These are phyloP conservation scores for Prunus mongolica DNA, from an alignment of 306 rosid species.

Conservation along the genomic window DNA sequence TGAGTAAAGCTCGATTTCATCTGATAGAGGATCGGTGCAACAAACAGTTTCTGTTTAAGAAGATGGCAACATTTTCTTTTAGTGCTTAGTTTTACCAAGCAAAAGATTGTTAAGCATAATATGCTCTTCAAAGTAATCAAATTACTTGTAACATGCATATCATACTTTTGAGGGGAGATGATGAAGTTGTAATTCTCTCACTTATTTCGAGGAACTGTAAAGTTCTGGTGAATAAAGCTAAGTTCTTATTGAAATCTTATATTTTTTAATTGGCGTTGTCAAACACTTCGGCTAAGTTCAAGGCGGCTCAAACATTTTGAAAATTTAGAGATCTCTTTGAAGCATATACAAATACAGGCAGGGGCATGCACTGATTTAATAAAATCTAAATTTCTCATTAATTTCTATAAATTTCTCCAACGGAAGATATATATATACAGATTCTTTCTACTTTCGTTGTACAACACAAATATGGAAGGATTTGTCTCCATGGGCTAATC, in stretches of 20 bases:
- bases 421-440: conserved; percentile 42
- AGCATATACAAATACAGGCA: neutral
- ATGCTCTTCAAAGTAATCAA: neutral
- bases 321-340: neutral
- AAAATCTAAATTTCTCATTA: conserved; percentile 8
- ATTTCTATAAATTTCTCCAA: conserved; percentile 9
- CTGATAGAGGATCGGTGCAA: neutral
- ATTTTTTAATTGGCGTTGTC: too few relatives aligned
- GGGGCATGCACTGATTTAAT: neutral
- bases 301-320: neutral
- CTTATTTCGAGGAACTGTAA: neutral
- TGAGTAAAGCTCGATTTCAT: neutral
- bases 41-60: neutral
- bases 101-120: neutral
- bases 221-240: neutral
- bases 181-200: neutral
- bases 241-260: neutral
- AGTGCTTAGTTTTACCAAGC: neutral
- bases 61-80: neutral
- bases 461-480: conserved; percentile 11
- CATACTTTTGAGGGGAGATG: neutral
- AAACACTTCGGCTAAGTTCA: too few relatives aligned
- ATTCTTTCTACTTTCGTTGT: conserved; percentile 7
- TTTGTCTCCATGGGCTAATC: neutral
- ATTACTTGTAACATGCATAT: neutral